Percentiles rank a stretch among this genome's conserved stretches.
These are phyloP conservation scores for Colletotrichum tropicale DNA, from an alignment of 2,329 filamentous ascomycete genomes.

Conservation along the genomic window DNA sequence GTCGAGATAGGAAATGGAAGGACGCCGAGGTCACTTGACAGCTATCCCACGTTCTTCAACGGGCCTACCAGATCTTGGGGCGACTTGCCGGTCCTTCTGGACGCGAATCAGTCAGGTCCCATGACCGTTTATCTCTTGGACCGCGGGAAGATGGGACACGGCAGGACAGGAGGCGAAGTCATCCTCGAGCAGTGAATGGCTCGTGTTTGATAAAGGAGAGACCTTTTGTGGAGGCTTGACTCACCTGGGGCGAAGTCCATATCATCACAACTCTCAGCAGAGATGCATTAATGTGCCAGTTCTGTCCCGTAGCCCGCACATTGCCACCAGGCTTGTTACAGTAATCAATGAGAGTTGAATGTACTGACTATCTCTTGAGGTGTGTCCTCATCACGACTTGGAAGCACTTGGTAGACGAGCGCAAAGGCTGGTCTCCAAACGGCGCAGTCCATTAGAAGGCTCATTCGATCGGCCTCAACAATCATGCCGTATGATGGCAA, in stretches of 20 bases:
- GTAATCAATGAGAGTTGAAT: not conserved
- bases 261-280: not conserved
- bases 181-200: not conserved
- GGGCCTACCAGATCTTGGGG: not conserved
- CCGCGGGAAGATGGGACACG: not conserved
- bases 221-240: not conserved
- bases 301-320: not conserved
- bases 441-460: not conserved
- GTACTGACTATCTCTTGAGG: not conserved
- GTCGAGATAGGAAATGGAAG: slow-evolving; percentile 12
- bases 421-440: not conserved
- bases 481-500: slow-evolving; percentile 13
- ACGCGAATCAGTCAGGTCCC: not conserved
- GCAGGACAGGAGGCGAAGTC: not conserved
- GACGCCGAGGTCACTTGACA: slow-evolving; percentile 10
- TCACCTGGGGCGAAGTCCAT: not conserved
- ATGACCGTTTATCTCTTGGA: not conserved
- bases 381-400: not conserved
- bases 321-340: not conserved
- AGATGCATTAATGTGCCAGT: not conserved
- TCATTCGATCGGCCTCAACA: slow-evolving; percentile 8
- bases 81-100: not conserved
- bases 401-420: not conserved
- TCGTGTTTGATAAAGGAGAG: not conserved
- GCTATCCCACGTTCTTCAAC: not conserved